Evolutionary conservation across 2,329 filamentous ascomycete genomes (phyloP).

Genomic region (Canariomyces notabilis): DNA sequence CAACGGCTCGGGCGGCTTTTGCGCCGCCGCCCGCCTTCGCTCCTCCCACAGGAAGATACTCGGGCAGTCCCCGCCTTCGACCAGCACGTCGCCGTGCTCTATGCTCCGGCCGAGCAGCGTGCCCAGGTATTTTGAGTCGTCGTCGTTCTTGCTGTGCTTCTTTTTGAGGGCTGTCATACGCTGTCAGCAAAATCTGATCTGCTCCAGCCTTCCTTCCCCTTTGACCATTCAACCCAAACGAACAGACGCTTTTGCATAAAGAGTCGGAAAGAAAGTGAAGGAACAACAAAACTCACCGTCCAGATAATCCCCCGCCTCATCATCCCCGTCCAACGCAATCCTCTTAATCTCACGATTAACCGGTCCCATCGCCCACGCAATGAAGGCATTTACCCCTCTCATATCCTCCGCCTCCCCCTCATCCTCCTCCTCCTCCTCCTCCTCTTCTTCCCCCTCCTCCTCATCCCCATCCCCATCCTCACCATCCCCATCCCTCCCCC

Average conservation of each 20-base stretch:
- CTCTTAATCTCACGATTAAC: slow-evolving; percentile 75
- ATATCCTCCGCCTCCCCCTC: slow-evolving; percentile 54
- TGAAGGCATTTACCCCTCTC: slow-evolving; percentile 70
- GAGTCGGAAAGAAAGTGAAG: not conserved
- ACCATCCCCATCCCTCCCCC: no score
- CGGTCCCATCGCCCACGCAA: slow-evolving; percentile 71
- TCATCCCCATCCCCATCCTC: not conserved
- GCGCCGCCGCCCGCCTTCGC: slow-evolving; percentile 32
- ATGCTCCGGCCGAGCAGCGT: slow-evolving; percentile 72
- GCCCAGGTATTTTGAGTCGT: slow-evolving; percentile 79
- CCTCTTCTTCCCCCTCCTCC: no score
- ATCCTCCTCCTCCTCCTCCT: not conserved
- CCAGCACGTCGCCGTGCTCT: slow-evolving; percentile 66
- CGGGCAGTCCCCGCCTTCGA: slow-evolving; percentile 70
- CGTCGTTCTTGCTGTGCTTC: slow-evolving; percentile 84
- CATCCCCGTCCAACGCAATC: slow-evolving; percentile 66
- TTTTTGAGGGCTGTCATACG: slow-evolving; percentile 66
- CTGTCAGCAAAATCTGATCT: not conserved
- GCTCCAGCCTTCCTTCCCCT: no score
- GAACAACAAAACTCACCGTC: slow-evolving; percentile 45
- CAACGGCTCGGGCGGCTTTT: slow-evolving; percentile 26
- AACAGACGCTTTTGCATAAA: no score
- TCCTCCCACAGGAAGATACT: slow-evolving; percentile 63
- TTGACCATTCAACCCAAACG: no score
- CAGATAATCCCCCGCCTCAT: slow-evolving; percentile 64